Evolutionary conservation across 1,139 yeast species (phyloP).

Genomic region (Casaregolazyma lundiana): DNA sequence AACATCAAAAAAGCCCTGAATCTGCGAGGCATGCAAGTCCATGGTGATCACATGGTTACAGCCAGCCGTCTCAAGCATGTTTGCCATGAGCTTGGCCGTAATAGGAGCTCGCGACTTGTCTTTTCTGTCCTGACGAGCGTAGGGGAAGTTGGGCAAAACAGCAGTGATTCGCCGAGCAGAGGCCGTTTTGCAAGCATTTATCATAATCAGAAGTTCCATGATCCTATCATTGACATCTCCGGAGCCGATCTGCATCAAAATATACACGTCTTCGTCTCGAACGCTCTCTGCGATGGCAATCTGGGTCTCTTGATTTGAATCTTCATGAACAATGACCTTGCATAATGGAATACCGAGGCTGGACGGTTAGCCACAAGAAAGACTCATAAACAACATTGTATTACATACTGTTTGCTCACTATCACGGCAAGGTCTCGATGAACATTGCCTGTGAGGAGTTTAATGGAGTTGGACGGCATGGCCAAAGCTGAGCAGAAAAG

Average conservation of each 20-base stretch:
- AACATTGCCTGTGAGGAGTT: slow-evolving; percentile 81
- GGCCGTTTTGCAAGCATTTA: slow-evolving; percentile 93
- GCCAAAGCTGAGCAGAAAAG: not conserved
- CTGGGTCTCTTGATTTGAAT: slow-evolving; percentile 71
- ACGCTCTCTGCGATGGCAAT: slow-evolving; percentile 93
- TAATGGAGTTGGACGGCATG: slow-evolving; percentile 64
- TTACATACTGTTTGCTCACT: slow-evolving; percentile 54
- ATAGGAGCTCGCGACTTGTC: slow-evolving; percentile 97
- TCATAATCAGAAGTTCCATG: slow-evolving; percentile 82
- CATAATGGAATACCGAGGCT: slow-evolving; percentile 40
- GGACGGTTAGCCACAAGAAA: slow-evolving; percentile 1
- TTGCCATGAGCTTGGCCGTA: slow-evolving; percentile 94
- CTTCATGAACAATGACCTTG: slow-evolving; percentile 44
- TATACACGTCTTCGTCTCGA: slow-evolving; percentile 91
- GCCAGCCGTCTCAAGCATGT: slow-evolving; percentile 92
- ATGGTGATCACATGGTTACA: slow-evolving; percentile 95
- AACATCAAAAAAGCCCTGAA: slow-evolving; percentile 92
- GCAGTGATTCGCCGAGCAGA: slow-evolving; percentile 94
- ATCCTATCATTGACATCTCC: slow-evolving; percentile 86
- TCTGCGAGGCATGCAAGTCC: slow-evolving; percentile 97
- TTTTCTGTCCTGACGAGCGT: slow-evolving; percentile 95
- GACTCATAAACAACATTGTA: not conserved
- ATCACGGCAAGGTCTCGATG: slow-evolving; percentile 85
- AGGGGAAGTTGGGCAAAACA: slow-evolving; percentile 92
- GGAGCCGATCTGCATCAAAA: slow-evolving; percentile 83